Base-by-base conservation (phyloP, 2,329 filamentous ascomycete genomes). In the Pseudogymnoascus sp. region DNA sequence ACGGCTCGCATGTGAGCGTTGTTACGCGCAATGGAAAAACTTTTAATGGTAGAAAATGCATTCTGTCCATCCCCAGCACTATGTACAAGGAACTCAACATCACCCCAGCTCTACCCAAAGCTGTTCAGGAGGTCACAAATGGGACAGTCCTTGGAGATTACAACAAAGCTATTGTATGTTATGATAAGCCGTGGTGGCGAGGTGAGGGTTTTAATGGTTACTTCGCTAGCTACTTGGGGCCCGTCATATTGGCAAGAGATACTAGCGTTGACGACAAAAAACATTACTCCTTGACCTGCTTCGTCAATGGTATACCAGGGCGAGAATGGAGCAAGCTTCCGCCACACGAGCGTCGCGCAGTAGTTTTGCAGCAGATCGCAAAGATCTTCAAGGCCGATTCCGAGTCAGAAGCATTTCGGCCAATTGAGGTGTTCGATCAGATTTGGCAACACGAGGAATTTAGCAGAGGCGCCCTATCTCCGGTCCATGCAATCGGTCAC, bases 21-120 rank as follows among this genome's bases (percentile, higher is more conserved):
- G 26, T 29, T 29, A 29, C 26, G 26, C 26, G 26, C 26, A 29
- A 29, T 29, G 26, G 26, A 29, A 29, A 29, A 29, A 29, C 26
- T 29, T 29, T 29, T 29, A 29, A 29, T 10, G 53, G 60, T 46
- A 61, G 37, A 7, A 79, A 78, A 50, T 72, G 77, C 26, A 77
- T 84, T 59, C 65, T 82, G 2, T 80, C 81, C 1, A 70, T 84
- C 5, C 78, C 82, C 0, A 80, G 77, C 5, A 76, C 81, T 6
- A 71, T 82, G 46, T 77, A 79, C 62, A 73, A 74, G 9, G 73
- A 77, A 7, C 76, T 85, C 23, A 71, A 70, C 3, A 81, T 84
- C 69, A 69, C 73, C 0, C 82, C 82, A 0, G 67, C 76, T 0
- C 72, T 83, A 0, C 76, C 80, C 0, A 35, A 66, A 0, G 68